Evolutionary conservation across 768 basidiomycete genomes (phyloP).

Genomic region (Phlebiopsis gigantea): DNA sequence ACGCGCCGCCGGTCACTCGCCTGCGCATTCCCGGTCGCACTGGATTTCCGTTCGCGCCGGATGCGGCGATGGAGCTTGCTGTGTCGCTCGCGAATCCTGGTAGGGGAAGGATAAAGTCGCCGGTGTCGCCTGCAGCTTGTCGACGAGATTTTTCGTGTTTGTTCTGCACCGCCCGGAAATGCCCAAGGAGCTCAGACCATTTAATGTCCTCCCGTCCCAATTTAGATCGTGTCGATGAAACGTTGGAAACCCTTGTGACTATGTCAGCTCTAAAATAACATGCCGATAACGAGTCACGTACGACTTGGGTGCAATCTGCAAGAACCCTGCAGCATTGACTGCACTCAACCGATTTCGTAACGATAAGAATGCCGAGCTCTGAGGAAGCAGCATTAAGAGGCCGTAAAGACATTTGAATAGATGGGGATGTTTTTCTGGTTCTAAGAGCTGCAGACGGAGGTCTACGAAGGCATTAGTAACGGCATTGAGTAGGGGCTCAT

Average conservation of each 20-base stretch:
- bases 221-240: constrained; percentile 67
- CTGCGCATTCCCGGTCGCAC: constrained; percentile 50
- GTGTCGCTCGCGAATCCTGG: constrained; percentile 30
- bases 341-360: constrained; percentile 91
- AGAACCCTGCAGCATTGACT: constrained; percentile 90
- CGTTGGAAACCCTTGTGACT: constrained; percentile 20
- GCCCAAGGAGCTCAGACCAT: constrained; percentile 90
- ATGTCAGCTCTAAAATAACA: background rate
- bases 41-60: constrained; percentile 1
- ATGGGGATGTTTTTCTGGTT: constrained; percentile 94
- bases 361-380: constrained; percentile 94
- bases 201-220: constrained; percentile 85
- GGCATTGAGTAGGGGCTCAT: background rate
- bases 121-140: constrained; percentile 53
- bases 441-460: constrained; percentile 87
- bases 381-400: constrained; percentile 92
- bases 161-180: constrained; percentile 86
- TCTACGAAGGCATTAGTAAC: constrained; percentile 35
- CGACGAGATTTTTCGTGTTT: constrained; percentile 91
- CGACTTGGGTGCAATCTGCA: constrained; percentile 87
- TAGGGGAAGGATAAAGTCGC: constrained; percentile 42
- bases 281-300: constrained; percentile 25
- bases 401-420: constrained; percentile 98
- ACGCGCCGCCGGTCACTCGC: constrained; percentile 51
- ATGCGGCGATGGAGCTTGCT: background rate